Evolutionary conservation across 176 grass and related monocot genomes (phyloP), one percentile per base, ranked within the genome.

Genomic region (Triticum turgidum): DNA sequence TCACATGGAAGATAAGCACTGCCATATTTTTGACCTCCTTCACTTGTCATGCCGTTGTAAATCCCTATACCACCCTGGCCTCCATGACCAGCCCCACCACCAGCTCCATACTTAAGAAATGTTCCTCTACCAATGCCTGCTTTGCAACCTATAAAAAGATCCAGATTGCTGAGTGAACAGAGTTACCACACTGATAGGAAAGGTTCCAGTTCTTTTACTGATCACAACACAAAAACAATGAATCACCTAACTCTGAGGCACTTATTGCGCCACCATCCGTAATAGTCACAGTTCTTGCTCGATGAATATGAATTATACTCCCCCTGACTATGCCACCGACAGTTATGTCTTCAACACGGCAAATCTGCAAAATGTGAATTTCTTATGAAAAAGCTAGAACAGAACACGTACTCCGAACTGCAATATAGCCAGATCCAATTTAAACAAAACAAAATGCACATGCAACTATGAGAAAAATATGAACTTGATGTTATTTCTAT

Each of bases 241-340:
- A 88, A 96, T 98, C 88, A 98, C 97, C 97, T 94, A 96, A 96
- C 90, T 94, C 97, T 92, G 97, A 94, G 80, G 97, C 94, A 91
- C 87, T 98, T 83, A 98, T 92, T 45, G 84, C 92, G 80, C 97
- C 97, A 83, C 92, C 42, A 52, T 82, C 85, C 73, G 82, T 72
- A 87, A 98, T 79, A 9, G 86, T 92, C 35, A 98, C 92, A 64
- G 97, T 98, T 89, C 93, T 98, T 83, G 97, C 97, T 85, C 97
- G 92, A 82, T 98, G 97, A 83, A 98, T 98, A 79, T 98, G 93
- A 80, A 98, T 91, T 83, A 98, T 92, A 88, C 92, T 98, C 79
- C 97, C 97, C 80, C 75, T 94, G 69, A 98, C 78, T 82, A 87
- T 39, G 76, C 97, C 97, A 88, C 89, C 87, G 45, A 98, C 72